phyloP scores from a whole-genome alignment of 2,329 filamentous ascomycete genomes.

The Colletotrichum costaricense region DNA sequence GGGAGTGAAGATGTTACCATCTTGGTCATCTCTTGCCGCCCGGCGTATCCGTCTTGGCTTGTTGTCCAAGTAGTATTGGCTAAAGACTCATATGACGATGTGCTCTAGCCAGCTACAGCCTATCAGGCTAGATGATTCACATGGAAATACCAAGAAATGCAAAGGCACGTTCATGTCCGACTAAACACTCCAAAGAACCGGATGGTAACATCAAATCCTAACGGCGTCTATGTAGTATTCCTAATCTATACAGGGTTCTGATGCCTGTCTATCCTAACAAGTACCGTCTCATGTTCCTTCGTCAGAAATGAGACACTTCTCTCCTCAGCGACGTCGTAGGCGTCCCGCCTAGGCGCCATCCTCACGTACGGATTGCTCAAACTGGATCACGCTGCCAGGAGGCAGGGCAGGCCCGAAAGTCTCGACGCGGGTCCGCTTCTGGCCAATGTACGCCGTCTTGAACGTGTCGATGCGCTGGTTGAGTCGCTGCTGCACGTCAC shows the following conservation, averaged over 20 bases:
- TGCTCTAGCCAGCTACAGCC: neutral
- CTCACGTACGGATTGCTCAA: slow-evolving; percentile 51
- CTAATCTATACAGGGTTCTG: neutral
- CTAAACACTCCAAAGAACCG: neutral
- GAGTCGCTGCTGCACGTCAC: slow-evolving; percentile 59
- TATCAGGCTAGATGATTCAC: neutral
- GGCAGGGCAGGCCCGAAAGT: slow-evolving; percentile 57
- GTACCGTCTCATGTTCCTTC: neutral
- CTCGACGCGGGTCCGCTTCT: slow-evolving; percentile 52
- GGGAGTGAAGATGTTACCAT: neutral
- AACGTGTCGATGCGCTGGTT: slow-evolving; percentile 61
- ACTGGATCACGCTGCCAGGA: slow-evolving; percentile 39
- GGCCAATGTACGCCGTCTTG: slow-evolving; percentile 56
- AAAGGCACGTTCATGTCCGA: neutral
- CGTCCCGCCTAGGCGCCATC: slow-evolving; percentile 35
- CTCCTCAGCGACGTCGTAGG: neutral
- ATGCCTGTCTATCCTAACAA: neutral
- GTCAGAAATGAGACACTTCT: neutral
- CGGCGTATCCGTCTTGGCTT: neutral
- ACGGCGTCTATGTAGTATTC: neutral
- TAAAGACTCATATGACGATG: neutral
- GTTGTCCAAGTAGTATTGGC: neutral
- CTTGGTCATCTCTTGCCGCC: neutral
- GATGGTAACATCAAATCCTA: neutral
- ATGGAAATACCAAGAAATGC: neutral